Percentiles rank a stretch among this genome's conserved stretches.
phyloP scores from a whole-genome alignment of 345 rosid genomes.

The Kernera saxatilis region DNA sequence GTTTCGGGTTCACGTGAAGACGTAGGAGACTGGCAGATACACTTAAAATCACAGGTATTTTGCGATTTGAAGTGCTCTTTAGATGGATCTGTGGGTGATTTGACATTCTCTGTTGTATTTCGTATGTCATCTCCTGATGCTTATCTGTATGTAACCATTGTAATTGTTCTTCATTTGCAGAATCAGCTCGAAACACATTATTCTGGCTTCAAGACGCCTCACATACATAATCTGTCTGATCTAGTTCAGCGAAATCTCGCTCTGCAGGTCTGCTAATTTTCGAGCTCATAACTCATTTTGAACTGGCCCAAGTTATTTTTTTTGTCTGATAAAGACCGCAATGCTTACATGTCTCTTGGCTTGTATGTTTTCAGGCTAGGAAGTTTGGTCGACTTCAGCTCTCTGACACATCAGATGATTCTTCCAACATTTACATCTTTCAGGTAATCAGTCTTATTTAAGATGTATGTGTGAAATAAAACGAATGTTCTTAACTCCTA shows the following conservation, averaged over 20 bases:
- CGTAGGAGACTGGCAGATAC: constrained; percentile 85
- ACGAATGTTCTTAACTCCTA: neutral
- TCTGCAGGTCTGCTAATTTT: constrained; percentile 51
- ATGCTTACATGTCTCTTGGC: constrained; percentile 12
- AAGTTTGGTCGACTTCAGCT: constrained; percentile 61
- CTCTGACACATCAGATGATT: constrained; percentile 56
- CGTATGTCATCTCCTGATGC: constrained; percentile 8
- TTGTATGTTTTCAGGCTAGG: constrained; percentile 44
- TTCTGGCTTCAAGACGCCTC: constrained; percentile 88
- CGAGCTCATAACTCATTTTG: constrained; percentile 4
- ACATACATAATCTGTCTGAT: constrained; percentile 88
- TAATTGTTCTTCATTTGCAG: constrained; percentile 36
- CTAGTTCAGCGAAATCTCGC: constrained; percentile 73
- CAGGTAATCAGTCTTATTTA: constrained; percentile 50
- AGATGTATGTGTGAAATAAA: neutral
- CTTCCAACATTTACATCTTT: constrained; percentile 71
- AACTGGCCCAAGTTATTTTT: neutral
- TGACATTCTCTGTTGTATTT: neutral
- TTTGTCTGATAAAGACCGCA: neutral
- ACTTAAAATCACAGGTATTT: constrained; percentile 66
- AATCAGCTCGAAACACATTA: constrained; percentile 65
- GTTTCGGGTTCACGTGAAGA: constrained; percentile 75
- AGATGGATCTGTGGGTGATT: neutral
- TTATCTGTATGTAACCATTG: constrained; percentile 11
- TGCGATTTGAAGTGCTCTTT: neutral